Conservation (phyloP, 176 grass and related monocot species). For the Oryza officinalis region DNA sequence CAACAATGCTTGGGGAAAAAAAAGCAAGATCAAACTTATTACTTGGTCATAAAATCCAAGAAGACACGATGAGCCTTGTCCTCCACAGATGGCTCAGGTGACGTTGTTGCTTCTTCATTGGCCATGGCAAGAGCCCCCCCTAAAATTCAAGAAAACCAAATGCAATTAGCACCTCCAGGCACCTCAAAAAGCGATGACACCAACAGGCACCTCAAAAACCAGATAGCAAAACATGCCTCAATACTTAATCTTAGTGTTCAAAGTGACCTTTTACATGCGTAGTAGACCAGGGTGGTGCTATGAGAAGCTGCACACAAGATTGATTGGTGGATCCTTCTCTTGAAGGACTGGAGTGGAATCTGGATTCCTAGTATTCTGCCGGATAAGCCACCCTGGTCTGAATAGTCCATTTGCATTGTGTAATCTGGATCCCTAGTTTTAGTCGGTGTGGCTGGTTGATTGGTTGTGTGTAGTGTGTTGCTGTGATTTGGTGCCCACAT, state of each 20-base stretch:
- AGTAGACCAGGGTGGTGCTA: background rate
- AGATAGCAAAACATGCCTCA: background rate
- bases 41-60: conserved; percentile 50
- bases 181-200: background rate
- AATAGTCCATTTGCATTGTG: no score
- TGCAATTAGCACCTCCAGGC: background rate
- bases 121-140: background rate
- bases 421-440: no score
- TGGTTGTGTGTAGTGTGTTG: background rate
- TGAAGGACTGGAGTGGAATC: background rate
- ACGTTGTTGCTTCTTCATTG: background rate
- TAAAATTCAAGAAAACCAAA: background rate
- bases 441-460: background rate
- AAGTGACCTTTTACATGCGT: background rate
- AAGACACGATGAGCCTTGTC: conserved; percentile 26
- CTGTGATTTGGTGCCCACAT: background rate
- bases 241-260: background rate
- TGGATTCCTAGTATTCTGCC: background rate
- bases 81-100: background rate
- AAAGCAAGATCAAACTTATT: background rate
- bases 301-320: background rate
- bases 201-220: background rate
- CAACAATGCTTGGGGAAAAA: background rate
- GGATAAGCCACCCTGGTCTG: background rate
- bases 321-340: no score